Base-by-base conservation (phyloP, 352 stramenopile species). In the Phytophthora ramorum region DNA sequence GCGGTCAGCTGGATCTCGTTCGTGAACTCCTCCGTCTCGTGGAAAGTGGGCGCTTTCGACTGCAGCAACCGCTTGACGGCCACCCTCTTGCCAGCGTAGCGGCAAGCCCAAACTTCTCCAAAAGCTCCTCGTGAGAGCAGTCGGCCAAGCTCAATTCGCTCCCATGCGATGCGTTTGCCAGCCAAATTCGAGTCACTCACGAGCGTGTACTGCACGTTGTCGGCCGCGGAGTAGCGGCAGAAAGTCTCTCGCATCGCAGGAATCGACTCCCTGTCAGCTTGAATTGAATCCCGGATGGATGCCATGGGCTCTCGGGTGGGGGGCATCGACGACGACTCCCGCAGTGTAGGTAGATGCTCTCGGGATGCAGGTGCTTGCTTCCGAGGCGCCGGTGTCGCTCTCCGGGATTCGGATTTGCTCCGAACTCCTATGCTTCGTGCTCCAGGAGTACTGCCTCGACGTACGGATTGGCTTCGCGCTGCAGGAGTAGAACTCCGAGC, bases 41-140 rank as follows among this genome's bases (percentile, higher is more conserved):
- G 16, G 59, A 76, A 88, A 5, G 73, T 82, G 10, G 63, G 76
- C 32, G 64, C 68, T 26, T 66, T 71, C 7, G 63, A 67, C 58
- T 80, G 68, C 24, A 85, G 28, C 55, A 86, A 63, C n/a, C 75
- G 71, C 54, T 89, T 89, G 51, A 87, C 73, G 0, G 78, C 80
- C 20, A 89, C 76, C 2, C 60, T 62, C 7, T 71, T 58, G 30
- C 67, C 65, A 24, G 78, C 73, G 34, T 76, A 82, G 14, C 59
- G 40, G 28, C 78, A 85, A 16, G 71, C 53, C 78, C 78, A 89
- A 2, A 91, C 78, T 34, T 91, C 82, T 3, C 82, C 82, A 41
- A 77, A 87, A 7, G 82, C 79, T 4, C 79, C 82, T 22, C 70
- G 69, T 0, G 74, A 73, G 0, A 91, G 48, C 34, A 79, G 49